A percentile compares a stretch with the other conserved stretches of the same genome.
Conservation (phyloP, 2,329 filamentous ascomycete species). For the Aspergillus vadensis region DNA sequence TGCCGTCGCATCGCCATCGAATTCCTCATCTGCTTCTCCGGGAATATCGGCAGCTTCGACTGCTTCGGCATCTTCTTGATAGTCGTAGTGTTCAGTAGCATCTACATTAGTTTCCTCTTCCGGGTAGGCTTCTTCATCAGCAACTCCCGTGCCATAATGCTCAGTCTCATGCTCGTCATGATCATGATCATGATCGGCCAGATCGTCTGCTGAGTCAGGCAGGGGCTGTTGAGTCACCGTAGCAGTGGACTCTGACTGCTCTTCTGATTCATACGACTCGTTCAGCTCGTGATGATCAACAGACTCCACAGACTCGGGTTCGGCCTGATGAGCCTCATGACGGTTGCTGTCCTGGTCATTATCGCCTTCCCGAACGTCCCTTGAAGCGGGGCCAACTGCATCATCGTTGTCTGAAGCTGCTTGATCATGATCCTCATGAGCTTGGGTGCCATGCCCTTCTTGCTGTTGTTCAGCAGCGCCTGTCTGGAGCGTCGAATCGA, state of each 20-base stretch:
- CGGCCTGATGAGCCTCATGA: slow-evolving; percentile 14
- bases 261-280: slow-evolving; percentile 33
- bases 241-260: slow-evolving; percentile 33
- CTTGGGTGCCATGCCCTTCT: slow-evolving; percentile 1
- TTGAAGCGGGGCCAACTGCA: background rate
- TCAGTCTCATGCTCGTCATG: slow-evolving; percentile 40
- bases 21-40: slow-evolving; percentile 1
- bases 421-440: slow-evolving; percentile 4
- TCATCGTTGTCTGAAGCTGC: background rate
- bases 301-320: slow-evolving; percentile 9
- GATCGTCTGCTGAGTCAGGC: slow-evolving; percentile 14
- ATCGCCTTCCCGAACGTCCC: background rate
- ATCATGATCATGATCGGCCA: slow-evolving; percentile 14
- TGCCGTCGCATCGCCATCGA: slow-evolving; percentile 11
- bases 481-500: background rate
- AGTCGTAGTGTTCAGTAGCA: slow-evolving; percentile 3
- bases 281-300: slow-evolving; percentile 9
- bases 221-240: slow-evolving; percentile 28
- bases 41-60: slow-evolving; percentile 12
- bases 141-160: slow-evolving; percentile 32
- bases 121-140: slow-evolving; percentile 17
- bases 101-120: slow-evolving; percentile 21
- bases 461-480: slow-evolving; percentile 2
- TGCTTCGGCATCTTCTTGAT: slow-evolving; percentile 18
- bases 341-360: slow-evolving; percentile 15